phyloP scores from a whole-genome alignment of 2,329 filamentous ascomycete genomes.

The Triangularia setosa region DNA sequence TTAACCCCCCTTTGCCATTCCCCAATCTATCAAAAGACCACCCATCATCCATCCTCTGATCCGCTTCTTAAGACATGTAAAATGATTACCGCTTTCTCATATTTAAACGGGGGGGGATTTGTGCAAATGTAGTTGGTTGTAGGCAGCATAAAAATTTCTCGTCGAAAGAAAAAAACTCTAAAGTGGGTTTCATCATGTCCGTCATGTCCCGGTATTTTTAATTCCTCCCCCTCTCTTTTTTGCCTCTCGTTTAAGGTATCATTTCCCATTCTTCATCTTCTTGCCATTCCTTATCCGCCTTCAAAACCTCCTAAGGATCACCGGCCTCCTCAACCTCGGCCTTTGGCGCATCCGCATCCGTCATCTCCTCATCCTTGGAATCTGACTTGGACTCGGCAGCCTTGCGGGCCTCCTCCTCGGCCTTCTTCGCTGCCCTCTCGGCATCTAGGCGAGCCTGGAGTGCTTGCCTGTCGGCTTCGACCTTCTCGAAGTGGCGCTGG shows the following conservation, averaged over 20 bases:
- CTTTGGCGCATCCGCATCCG: conserved; percentile 54
- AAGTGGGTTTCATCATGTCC: not conserved
- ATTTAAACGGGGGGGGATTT: not conserved
- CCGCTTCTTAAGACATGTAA: not conserved
- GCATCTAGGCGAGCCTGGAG: conserved; percentile 73
- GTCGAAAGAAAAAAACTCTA: not conserved
- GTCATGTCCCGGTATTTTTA: not conserved
- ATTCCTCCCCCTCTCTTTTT: not conserved
- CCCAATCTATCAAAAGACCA: not conserved
- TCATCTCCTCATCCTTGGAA: conserved; percentile 58
- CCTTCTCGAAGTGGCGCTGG: conserved; percentile 92
- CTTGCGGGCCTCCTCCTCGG: conserved; percentile 51
- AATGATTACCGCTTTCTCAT: not conserved
- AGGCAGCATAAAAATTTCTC: not conserved
- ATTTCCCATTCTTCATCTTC: not conserved
- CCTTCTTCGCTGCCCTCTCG: conserved; percentile 72
- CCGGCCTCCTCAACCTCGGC: conserved; percentile 46
- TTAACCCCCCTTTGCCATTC: too few relatives aligned
- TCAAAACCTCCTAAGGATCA: conserved; percentile 11
- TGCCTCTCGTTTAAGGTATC: not conserved
- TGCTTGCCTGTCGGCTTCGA: conserved; percentile 79
- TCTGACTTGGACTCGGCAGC: conserved; percentile 41
- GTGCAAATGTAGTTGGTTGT: not conserved
- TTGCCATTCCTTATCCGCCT: not conserved
- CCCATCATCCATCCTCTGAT: not conserved